Base-by-base conservation (phyloP, 306 rosid species). In the Alnus rubra region DNA sequence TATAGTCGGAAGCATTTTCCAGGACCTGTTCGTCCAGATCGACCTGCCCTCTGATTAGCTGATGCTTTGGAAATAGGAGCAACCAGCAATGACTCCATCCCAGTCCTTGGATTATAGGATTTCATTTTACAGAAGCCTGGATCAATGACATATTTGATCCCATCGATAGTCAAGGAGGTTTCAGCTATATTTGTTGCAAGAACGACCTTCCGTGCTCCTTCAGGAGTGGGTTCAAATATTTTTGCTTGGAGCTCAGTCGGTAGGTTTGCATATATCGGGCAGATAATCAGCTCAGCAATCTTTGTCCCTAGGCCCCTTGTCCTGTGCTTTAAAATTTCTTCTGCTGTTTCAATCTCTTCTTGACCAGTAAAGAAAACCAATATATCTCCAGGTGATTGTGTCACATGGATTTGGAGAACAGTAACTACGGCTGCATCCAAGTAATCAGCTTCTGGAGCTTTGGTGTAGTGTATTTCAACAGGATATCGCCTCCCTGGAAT, bases 161-260 rank as follows among this genome's bases (percentile, higher is more conserved):
- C 98, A 87, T 95, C 97, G 75, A 95, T 93, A 37, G 99, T 95
- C 87, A 95, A 86, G 23, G 98, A 95, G 1, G 99, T 95, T 84
- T 95, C 99, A 1, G 99, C 99, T 70, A 95, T 95, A 84, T 95
- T 95, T 75, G 99, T 95, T 30, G 99, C 99, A 19, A 95, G 94
- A 71, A 95, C 97, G 54, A 95, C 92, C 86, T 92, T 95, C 64
- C 99, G 88, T 59, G 99, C 99, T 81, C 98, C 94, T 87, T 89
- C 89, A n/a, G 99, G 98, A 52, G 99, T 93, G 52, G 99, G 94
- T 76, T 95, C 98, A 89, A 95, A 95, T 79, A 91, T 95, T 82
- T 93, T 93, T 56, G 99, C 88, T 80, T 95, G 99, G 75, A 95
- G 85, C 79, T 95, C 99, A 44, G 98, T 91, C 2, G 98, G 99